These are phyloP conservation scores for Mikania micrantha DNA, from an alignment of 129 eudicot species.

Conservation along the genomic window DNA sequence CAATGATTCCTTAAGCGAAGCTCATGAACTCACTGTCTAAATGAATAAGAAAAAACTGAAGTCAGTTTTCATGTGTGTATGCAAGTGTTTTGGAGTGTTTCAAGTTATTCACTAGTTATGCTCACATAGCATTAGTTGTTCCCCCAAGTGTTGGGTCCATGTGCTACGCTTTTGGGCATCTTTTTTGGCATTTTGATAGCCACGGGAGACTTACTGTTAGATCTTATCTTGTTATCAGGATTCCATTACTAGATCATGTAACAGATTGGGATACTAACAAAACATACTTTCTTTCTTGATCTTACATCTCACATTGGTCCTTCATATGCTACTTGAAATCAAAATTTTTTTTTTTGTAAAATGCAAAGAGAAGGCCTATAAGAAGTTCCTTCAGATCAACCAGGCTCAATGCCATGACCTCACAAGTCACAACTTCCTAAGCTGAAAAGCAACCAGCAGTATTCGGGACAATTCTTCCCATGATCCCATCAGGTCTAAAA, in stretches of 20 bases:
- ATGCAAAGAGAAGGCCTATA: background rate
- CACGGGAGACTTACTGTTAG: no score
- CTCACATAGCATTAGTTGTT: background rate
- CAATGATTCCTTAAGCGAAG: background rate
- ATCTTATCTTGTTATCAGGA: no score
- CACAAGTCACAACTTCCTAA: conserved; percentile 64
- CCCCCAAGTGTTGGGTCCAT: background rate
- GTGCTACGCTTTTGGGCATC: background rate
- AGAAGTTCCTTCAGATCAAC: background rate
- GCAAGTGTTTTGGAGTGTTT: background rate
- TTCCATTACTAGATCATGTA: no score
- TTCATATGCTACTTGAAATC: no score
- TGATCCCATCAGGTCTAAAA: conserved; percentile 90
- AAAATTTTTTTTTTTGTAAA: no score
- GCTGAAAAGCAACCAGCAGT: conserved; percentile 93
- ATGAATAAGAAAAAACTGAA: background rate
- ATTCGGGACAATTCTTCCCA: conserved; percentile 84
- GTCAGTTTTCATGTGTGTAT: background rate
- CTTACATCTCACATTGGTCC: no score
- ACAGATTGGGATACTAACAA: background rate
- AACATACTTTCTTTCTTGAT: background rate
- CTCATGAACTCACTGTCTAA: background rate
- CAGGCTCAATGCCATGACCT: conserved; percentile 29
- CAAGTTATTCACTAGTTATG: background rate
- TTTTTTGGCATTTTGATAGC: no score